Conservation (phyloP, 306 rosid species). For the Vicia sativa region DNA sequence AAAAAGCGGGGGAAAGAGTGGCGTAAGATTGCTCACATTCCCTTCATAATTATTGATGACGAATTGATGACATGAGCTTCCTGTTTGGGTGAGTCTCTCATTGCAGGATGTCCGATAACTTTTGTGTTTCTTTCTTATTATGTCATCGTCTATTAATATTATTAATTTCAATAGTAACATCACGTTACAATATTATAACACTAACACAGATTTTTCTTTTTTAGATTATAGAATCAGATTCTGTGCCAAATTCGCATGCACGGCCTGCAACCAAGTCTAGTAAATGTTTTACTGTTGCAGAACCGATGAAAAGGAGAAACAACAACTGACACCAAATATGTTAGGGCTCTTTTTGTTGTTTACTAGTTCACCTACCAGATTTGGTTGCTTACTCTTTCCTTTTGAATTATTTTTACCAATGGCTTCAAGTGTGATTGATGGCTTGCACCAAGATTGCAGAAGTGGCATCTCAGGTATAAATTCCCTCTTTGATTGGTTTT, state of each 20-base stretch:
- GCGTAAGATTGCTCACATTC: too few relatives aligned
- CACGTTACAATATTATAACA: not conserved
- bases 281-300: too few relatives aligned
- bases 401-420: too few relatives aligned
- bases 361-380: not conserved
- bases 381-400: not conserved
- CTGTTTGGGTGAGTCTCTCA: too few relatives aligned
- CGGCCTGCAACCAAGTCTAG: too few relatives aligned
- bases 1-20: too few relatives aligned
- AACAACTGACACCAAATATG: not conserved
- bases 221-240: not conserved
- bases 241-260: not conserved
- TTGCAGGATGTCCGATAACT: too few relatives aligned
- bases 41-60: too few relatives aligned
- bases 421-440: not conserved
- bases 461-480: not conserved
- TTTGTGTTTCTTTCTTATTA: too few relatives aligned
- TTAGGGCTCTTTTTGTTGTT: not conserved
- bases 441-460: not conserved
- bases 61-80: too few relatives aligned
- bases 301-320: not conserved
- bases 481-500: too few relatives aligned
- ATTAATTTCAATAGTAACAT: not conserved
- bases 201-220: not conserved
- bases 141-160: not conserved